Evolutionary conservation across 2,329 filamentous ascomycete species (phyloP).

Genomic region (Gyromitra esculenta): DNA sequence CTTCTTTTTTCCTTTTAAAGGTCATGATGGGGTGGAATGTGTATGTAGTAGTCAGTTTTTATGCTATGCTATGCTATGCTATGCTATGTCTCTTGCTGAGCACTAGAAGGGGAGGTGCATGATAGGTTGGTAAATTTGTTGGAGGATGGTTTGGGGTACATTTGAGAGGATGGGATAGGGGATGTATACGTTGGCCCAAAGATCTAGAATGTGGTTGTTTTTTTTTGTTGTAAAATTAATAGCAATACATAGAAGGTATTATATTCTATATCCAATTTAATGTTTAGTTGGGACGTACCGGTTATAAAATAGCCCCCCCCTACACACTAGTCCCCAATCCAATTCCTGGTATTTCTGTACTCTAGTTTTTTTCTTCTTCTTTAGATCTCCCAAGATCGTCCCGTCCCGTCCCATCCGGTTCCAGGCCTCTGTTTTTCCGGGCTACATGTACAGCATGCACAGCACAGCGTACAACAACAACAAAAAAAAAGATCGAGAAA

Average conservation of each 20-base stretch:
- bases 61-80: conserved; percentile 1
- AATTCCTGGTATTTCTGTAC: no score
- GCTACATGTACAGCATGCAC: no score
- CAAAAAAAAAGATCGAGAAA: no score
- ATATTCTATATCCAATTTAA: not conserved
- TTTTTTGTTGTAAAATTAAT: not conserved
- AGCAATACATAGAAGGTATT: not conserved
- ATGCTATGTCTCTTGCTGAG: not conserved
- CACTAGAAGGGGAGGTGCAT: not conserved
- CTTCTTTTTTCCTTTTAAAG: not conserved
- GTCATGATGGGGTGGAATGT: not conserved
- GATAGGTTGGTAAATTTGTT: not conserved
- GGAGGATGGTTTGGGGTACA: not conserved
- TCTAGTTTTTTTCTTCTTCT: no score
- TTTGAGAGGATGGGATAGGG: not conserved
- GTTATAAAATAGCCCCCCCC: not conserved
- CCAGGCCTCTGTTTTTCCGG: no score
- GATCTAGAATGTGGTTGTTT: not conserved
- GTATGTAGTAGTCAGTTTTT: not conserved
- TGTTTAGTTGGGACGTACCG: not conserved
- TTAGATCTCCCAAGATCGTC: no score
- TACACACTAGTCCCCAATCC: no score
- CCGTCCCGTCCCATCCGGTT: no score
- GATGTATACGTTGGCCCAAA: not conserved
- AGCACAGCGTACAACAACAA: no score